Percentiles rank a stretch among this genome's conserved stretches.
These are phyloP conservation scores for Acacia concinna DNA, from an alignment of 331 rosid species.

Conservation along the genomic window DNA sequence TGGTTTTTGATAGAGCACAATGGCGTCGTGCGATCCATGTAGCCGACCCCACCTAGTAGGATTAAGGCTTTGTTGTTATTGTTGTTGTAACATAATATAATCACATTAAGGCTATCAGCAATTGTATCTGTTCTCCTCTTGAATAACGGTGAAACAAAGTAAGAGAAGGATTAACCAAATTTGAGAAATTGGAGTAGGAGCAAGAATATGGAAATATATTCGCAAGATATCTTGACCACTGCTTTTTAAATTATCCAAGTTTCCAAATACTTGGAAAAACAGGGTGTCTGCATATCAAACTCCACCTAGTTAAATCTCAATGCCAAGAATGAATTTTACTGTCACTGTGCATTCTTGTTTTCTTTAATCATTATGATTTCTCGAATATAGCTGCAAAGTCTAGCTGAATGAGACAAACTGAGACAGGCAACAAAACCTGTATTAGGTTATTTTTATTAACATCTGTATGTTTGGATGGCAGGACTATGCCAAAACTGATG, in stretches of 20 bases:
- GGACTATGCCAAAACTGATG: conserved; percentile 62
- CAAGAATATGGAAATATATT: neutral
- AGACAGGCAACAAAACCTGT: neutral
- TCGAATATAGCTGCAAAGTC: no score
- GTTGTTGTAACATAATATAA: neutral
- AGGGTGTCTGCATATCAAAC: no score
- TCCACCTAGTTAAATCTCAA: no score
- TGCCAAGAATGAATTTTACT: no score
- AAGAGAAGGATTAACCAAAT: neutral
- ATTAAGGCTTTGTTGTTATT: no score
- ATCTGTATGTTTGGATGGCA: conserved; percentile 27
- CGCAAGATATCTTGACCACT: neutral
- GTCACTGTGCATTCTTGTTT: no score
- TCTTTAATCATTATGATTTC: no score
- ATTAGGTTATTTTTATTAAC: conserved; percentile 10
- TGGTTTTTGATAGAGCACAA: no score
- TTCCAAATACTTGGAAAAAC: neutral
- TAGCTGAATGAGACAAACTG: neutral
- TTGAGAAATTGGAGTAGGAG: neutral
- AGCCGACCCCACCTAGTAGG: no score
- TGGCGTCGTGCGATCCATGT: no score
- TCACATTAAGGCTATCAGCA: neutral
- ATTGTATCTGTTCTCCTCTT: neutral
- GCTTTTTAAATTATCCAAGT: neutral
- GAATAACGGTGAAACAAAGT: conserved; percentile 7